Percentiles rank a stretch among this genome's conserved stretches.
These are phyloP conservation scores for Oryza meridionalis DNA, from an alignment of 176 grass and related monocot species.

Conservation along the genomic window DNA sequence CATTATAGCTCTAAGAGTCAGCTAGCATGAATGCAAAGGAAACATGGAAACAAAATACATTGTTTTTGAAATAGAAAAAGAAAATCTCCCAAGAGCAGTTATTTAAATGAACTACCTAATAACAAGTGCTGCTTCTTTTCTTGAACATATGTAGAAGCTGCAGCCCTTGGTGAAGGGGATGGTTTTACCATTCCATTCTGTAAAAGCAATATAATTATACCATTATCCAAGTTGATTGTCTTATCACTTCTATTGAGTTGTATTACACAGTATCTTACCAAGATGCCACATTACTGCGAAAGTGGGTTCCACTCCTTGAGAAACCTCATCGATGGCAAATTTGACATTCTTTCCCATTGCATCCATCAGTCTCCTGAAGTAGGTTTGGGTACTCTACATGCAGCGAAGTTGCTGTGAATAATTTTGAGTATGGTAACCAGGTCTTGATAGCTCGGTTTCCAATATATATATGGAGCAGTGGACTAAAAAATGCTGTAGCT, in stretches of 20 bases:
- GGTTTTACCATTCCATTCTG: slow-evolving; percentile 78
- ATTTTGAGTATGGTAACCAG: neutral
- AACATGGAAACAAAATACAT: neutral
- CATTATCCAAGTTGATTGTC: slow-evolving; percentile 17
- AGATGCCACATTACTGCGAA: slow-evolving; percentile 82
- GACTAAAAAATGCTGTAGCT: slow-evolving; percentile 21
- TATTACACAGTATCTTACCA: slow-evolving; percentile 52
- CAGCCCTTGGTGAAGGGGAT: slow-evolving; percentile 83
- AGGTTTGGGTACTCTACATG: slow-evolving; percentile 53
- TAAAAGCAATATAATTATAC: slow-evolving; percentile 32
- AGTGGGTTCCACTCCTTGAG: slow-evolving; percentile 46
- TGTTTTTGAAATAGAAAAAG: neutral
- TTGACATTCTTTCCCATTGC: slow-evolving; percentile 73
- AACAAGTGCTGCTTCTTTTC: slow-evolving; percentile 46
- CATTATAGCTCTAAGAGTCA: slow-evolving; percentile 12
- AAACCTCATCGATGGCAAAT: slow-evolving; percentile 66
- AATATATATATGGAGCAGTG: neutral
- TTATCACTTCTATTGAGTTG: slow-evolving; percentile 21
- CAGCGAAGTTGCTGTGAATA: neutral
- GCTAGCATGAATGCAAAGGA: neutral
- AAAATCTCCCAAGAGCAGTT: neutral
- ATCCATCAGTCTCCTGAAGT: slow-evolving; percentile 60
- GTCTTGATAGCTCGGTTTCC: slow-evolving; percentile 20
- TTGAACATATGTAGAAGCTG: slow-evolving; percentile 71
- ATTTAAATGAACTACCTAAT: slow-evolving; percentile 60